Base-by-base conservation (phyloP, 352 stramenopile genomes). In the Phytophthora sojae region DNA sequence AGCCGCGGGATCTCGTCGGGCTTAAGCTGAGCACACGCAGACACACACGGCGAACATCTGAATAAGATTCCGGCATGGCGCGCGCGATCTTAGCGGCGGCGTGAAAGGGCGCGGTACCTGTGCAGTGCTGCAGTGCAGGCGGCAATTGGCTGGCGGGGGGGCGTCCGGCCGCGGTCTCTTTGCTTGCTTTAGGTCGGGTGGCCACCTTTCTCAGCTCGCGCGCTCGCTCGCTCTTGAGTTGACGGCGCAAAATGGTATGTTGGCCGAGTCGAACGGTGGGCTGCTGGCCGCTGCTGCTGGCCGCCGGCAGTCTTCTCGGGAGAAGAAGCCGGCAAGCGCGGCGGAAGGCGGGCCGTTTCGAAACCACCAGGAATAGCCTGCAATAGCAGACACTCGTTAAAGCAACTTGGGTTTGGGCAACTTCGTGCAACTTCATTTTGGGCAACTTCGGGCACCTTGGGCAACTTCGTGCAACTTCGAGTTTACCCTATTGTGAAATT, bases 101-200 rank as follows among this genome's bases (percentile, higher is more conserved):
- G 49, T 64, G 71, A 79, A 76, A 75, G 59, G 71, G 29, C 71
- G 71, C 57, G 53, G 58, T 61, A 72, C 57, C 60, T 70, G 19
- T 45, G 37, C 37, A 45, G n/a, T 21, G 21, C 21, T 39, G 45
- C 23, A 35, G 23, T 35, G 26, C 49, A 14, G 54, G 14, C 7
- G 19, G n/a, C 39, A 51, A 50, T 57, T 39, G 42, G 23, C n/a
- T 39, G 19, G 37, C n/a, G 50, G 47, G 57, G n/a, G 30, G 23
- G 32, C 32, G 32, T 39, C 32, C 6, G 2, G 26, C 5, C 32
- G 9, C 32, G 32, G 32, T 5, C 32, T 39, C 9, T 39, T 39
- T 39, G 32, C 32, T 12, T 12, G 32, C 32, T 39, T 39, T 4
- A 11, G 32, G 8, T 39, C 12, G 32, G 32, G 26, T 15, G 32